Base-by-base conservation (phyloP, 2,329 filamentous ascomycete genomes). In the Teratosphaeria viscida region DNA sequence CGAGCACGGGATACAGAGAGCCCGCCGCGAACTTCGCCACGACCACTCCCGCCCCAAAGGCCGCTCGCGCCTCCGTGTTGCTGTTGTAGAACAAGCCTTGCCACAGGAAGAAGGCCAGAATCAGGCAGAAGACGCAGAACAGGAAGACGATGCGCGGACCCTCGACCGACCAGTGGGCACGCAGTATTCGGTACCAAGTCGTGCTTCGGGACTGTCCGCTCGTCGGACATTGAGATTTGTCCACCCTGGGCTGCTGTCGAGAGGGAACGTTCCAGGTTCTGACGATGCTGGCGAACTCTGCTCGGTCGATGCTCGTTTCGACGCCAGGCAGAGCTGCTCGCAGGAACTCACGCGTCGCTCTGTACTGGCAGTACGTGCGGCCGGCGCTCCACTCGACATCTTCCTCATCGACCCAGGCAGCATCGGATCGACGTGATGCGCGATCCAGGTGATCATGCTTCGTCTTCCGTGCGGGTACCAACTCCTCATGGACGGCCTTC, bases 31-130 rank as follows among this genome's bases (percentile, higher is more conserved):
- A 77, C 68, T 84, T 84, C 3, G 81, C 78, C 56, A 84, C 66
- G 3, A 82, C 78, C 7, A 81, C 76, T 5, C 81, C 82, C 79
- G 81, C 82, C 12, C 81, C 82, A 19, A 83, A 78, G 0, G 77
- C 81, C 14, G 74, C 75, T 16, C 77, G 76, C 60, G 80, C 81
- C 11, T 73, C 62, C 0, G 70, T 65, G 0, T 72, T 75, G 0
- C 74, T 77, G 54, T 78, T 67, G 65, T 82, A 84, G 61, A 80
- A 82, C 66, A 82, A 74, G 39, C 62, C 70, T 63, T 84, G 81
- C 81, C 81, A 84, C 8, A 79, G 72, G 2, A 79, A 81, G 64
- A 83, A 79, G 0, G 75, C 80, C 16, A 82, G 65, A 7, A 6
- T 11, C 43, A 49, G 16, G 43, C 43, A 49, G 43, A 49, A 49